A percentile compares a stretch with the other conserved stretches of the same genome.
phyloP scores from a whole-genome alignment of 2,329 filamentous ascomycete genomes.

The Hypoxylon sp. region DNA sequence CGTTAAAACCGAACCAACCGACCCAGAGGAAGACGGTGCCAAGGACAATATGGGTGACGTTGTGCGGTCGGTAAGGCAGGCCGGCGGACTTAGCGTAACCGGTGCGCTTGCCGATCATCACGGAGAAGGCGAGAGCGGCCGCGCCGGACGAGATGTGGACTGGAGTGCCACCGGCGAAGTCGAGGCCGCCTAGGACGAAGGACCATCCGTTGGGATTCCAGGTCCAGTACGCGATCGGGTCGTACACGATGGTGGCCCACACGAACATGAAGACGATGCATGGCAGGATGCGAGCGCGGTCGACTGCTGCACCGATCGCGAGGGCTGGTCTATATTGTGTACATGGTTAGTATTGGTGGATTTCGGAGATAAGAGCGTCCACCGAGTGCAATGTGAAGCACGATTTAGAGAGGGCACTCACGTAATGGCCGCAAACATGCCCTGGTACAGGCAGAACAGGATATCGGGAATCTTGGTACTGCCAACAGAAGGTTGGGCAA shows the following conservation, averaged over 20 bases:
- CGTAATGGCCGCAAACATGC: conserved; percentile 93
- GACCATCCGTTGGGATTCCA: conserved; percentile 83
- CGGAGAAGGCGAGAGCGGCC: conserved; percentile 77
- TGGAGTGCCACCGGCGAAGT: conserved; percentile 81
- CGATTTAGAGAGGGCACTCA: conserved; percentile 60
- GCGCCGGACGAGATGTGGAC: conserved; percentile 81
- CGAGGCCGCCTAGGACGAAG: conserved; percentile 75
- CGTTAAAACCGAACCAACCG: conserved; percentile 97
- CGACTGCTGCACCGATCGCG: conserved; percentile 71
- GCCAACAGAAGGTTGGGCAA: conserved; percentile 81
- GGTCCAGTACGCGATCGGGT: conserved; percentile 81
- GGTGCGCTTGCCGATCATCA: conserved; percentile 78
- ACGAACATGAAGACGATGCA: conserved; percentile 76
- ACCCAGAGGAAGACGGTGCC: conserved; percentile 88
- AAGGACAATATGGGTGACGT: conserved; percentile 79
- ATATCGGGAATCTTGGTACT: conserved; percentile 81
- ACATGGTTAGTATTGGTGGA: conserved; percentile 20
- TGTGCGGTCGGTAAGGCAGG: conserved; percentile 77
- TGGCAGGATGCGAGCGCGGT: conserved; percentile 73
- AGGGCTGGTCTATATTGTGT: conserved; percentile 62
- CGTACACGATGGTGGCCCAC: conserved; percentile 79
- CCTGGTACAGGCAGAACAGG: conserved; percentile 86
- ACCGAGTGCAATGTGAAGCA: background rate
- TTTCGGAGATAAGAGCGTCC: background rate
- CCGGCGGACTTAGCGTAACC: conserved; percentile 72